Evolutionary conservation across 2,329 filamentous ascomycete genomes (phyloP), one percentile per base, ranked within the genome.

Genomic region (Coniella lustricola): DNA sequence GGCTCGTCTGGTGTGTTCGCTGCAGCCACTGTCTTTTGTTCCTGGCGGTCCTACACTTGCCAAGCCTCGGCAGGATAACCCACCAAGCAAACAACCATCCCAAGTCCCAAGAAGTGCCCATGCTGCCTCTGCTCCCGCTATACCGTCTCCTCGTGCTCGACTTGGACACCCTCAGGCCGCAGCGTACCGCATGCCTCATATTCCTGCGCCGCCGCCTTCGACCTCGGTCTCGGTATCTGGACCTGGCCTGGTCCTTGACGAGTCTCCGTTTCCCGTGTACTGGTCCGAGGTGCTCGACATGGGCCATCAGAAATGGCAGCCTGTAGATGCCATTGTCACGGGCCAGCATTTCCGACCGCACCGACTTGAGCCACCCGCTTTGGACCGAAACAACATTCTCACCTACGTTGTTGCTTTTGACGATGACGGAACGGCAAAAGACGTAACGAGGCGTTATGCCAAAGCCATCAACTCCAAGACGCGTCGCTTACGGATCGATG

Each of bases 221-320:
- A 35, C 14, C 22, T 36, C 17, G 5, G 5, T 20, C 66, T 61
- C 20, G 59, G 55, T 44, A 67, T 61, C 10, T 69, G 67, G 46
- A 17, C 35, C 46, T 21, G 14, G 17, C 29, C 12, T 17, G n/a
- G 67, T 61, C 13, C 76, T 85, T 10, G 75, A 75, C 20, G 87
- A 91, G 60, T 90, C 89, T 0, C 66, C 79, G 0, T 87, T 84
- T 59, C 93, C 93, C 0, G 76, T 97, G 3, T 97, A 90, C 62
- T 98, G 93, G 93, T 84, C 96, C 1, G 93, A 98, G 67, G 84
- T 88, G 3, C 87, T 95, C 55, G 90, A 96, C 54, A 73, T 82
- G 46, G 85, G 86, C 0, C 81, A 89, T 55, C 87, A 96, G 62
- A 95, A 89, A 70, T 98, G 93, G 93, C 79, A 95, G 48, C 78